Conservation (phyloP, 352 stramenopile species). For the Phytopythium sindhum region DNA sequence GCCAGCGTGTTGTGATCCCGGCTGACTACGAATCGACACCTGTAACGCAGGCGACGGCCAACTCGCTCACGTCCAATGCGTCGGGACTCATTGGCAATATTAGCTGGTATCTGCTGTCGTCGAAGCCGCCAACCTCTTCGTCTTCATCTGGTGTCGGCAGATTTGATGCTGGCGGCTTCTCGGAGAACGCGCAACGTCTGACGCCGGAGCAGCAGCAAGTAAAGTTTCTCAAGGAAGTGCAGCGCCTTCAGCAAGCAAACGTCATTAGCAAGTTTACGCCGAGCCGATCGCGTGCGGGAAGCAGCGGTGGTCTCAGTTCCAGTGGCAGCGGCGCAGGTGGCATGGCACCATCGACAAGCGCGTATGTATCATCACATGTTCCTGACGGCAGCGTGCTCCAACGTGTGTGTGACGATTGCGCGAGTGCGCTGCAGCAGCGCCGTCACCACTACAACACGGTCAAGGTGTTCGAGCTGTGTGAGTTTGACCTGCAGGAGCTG, state of each 20-base stretch:
- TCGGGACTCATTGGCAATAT: conserved; percentile 80
- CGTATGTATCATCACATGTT: conserved; percentile 40
- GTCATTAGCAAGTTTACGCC: conserved; percentile 79
- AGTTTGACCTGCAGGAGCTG: conserved; percentile 73
- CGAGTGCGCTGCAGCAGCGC: conserved; percentile 74
- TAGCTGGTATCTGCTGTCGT: conserved; percentile 76
- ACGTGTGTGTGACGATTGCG: conserved; percentile 81
- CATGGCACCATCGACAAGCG: conserved; percentile 20
- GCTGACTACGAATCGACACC: conserved; percentile 76
- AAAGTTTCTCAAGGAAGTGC: conserved; percentile 69
- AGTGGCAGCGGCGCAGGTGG: background rate
- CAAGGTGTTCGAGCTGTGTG: conserved; percentile 82
- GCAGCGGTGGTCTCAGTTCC: conserved; percentile 12
- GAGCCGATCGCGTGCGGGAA: conserved; percentile 29
- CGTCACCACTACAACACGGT: conserved; percentile 85
- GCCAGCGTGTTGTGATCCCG: conserved; percentile 79
- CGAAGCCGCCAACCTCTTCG: conserved; percentile 26
- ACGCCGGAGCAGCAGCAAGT: conserved; percentile 49
- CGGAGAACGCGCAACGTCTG: conserved; percentile 21
- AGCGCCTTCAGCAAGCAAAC: conserved; percentile 55
- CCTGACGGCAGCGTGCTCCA: conserved; percentile 72
- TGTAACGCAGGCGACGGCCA: conserved; percentile 49
- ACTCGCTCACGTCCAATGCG: conserved; percentile 67
- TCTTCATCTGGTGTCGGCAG: background rate
- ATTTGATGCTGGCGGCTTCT: conserved; percentile 7